Percentiles rank a stretch among this genome's conserved stretches.
These are phyloP conservation scores for Candida insectalens DNA, from an alignment of 805 yeast species.

Conservation along the genomic window DNA sequence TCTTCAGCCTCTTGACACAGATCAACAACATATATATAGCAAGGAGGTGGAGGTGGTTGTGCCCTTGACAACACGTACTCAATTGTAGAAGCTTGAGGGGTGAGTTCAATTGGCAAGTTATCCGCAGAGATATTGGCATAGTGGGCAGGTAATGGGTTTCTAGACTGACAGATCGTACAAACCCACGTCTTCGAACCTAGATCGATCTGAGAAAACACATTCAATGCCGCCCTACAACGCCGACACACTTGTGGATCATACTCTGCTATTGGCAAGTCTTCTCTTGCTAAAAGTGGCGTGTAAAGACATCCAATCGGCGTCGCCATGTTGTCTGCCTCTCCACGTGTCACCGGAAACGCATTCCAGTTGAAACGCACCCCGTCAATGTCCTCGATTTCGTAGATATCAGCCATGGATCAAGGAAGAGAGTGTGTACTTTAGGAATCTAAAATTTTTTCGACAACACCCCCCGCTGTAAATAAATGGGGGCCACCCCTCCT, in stretches of 20 bases:
- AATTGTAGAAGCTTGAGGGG: constrained; percentile 59
- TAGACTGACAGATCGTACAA: constrained; percentile 71
- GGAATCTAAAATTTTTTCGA: too few species aligned
- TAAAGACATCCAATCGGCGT: constrained; percentile 92
- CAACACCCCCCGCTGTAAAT: too few species aligned
- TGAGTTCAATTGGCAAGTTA: constrained; percentile 73
- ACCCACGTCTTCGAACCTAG: constrained; percentile 69
- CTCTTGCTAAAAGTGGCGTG: constrained; percentile 83
- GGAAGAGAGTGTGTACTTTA: neutral
- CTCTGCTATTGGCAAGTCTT: constrained; percentile 65
- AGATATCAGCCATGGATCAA: constrained; percentile 38
- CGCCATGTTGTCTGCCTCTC: constrained; percentile 83
- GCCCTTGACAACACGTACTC: constrained; percentile 72
- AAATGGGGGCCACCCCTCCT: too few species aligned
- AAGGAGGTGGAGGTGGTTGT: constrained; percentile 65
- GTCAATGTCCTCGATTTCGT: constrained; percentile 49
- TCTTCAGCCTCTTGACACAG: constrained; percentile 86
- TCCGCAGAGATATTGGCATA: constrained; percentile 70
- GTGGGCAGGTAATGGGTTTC: constrained; percentile 77
- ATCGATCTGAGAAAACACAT: constrained; percentile 80
- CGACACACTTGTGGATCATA: constrained; percentile 85
- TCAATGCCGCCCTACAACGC: constrained; percentile 76
- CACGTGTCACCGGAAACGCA: constrained; percentile 79
- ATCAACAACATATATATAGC: constrained; percentile 79
- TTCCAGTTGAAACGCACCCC: constrained; percentile 76